Evolutionary conservation across 495 filamentous ascomycete genomes (phyloP).

Genomic region (Tetracladium setigerum): DNA sequence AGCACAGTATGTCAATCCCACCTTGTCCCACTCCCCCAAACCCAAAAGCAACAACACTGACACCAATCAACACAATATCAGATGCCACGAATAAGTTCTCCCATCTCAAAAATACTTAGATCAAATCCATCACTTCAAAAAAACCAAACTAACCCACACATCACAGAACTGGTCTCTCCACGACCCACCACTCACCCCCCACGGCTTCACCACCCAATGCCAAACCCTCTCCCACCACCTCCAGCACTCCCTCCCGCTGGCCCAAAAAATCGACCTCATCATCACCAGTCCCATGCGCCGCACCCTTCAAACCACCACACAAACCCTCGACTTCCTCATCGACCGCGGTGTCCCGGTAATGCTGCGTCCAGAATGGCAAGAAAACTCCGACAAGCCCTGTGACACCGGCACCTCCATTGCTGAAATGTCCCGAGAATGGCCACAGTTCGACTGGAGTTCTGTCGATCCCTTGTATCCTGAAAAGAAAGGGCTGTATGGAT

Average conservation of each 20-base stretch:
- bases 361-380: constrained; percentile 48
- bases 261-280: constrained; percentile 44
- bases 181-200: constrained; percentile 48
- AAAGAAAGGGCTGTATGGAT: constrained; percentile 47
- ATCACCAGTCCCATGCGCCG: constrained; percentile 51
- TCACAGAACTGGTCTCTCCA: constrained; percentile 42
- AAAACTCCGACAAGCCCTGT: constrained; percentile 50
- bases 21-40: not conserved
- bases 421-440: constrained; percentile 38
- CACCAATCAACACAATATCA: not conserved
- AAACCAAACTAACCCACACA: constrained; percentile 3
- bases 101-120: not conserved
- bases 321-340: constrained; percentile 42
- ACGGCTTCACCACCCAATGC: constrained; percentile 43
- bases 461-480: constrained; percentile 49
- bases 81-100: constrained; percentile 21
- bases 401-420: constrained; percentile 42
- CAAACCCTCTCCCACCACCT: constrained; percentile 36
- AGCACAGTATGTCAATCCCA: constrained; percentile 36
- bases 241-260: constrained; percentile 34
- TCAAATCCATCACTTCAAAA: too few species aligned
- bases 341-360: constrained; percentile 42
- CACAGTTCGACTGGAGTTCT: constrained; percentile 41
- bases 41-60: not conserved
- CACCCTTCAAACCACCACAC: constrained; percentile 48